Percentiles rank a stretch among this genome's conserved stretches.
These are phyloP conservation scores for Metschnikowia dekortorum DNA, from an alignment of 805 yeast genomes.

Conservation along the genomic window DNA sequence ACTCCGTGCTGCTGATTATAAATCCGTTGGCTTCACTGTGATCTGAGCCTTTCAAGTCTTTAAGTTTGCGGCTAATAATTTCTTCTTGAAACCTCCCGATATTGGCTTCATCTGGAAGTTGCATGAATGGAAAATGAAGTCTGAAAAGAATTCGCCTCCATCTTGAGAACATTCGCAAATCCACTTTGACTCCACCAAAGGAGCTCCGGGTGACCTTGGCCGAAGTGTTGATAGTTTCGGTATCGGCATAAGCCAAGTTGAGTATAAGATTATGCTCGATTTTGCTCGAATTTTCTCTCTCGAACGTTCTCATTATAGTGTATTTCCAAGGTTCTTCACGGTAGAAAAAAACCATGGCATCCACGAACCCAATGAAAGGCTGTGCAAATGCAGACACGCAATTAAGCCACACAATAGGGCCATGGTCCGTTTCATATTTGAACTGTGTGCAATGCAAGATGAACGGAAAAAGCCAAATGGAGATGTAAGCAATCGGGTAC, in stretches of 20 bases:
- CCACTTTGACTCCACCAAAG: conserved; percentile 26
- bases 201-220: conserved; percentile 24
- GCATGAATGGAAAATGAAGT: conserved; percentile 41
- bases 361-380: conserved; percentile 77
- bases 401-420: conserved; percentile 59
- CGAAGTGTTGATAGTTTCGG: conserved; percentile 24
- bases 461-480: conserved; percentile 80
- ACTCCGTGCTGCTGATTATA: neutral
- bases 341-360: conserved; percentile 66
- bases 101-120: conserved; percentile 38
- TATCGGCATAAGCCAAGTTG: conserved; percentile 10
- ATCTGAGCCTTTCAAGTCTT: neutral
- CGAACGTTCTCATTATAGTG: conserved; percentile 37
- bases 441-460: conserved; percentile 58
- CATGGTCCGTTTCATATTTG: conserved; percentile 41
- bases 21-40: neutral
- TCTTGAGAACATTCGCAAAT: conserved; percentile 23
- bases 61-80: conserved; percentile 10
- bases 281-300: conserved; percentile 27
- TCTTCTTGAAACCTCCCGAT: conserved; percentile 19
- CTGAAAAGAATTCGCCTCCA: conserved; percentile 40
- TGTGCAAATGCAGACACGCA: conserved; percentile 71
- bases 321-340: conserved; percentile 78
- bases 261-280: conserved; percentile 18
- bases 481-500: conserved; percentile 77